Percentiles rank a stretch among this genome's conserved stretches.
Conservation (phyloP, 768 basidiomycete genomes). For the Udeniomyces megalosporus region DNA sequence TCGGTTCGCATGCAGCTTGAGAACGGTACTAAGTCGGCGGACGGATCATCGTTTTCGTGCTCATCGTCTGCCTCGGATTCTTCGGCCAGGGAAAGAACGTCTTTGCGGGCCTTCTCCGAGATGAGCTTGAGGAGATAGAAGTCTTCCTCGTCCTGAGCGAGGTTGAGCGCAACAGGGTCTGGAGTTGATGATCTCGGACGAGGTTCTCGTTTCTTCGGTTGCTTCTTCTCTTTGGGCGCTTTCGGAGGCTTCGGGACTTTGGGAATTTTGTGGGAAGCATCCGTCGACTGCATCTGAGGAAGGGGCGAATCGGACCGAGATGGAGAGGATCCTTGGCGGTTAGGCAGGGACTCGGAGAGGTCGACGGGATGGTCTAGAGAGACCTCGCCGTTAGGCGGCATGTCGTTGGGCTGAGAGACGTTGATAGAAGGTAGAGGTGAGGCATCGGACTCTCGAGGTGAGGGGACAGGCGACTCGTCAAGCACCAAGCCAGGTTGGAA, state of each 20-base stretch:
- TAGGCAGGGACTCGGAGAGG: background rate
- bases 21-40: background rate
- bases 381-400: background rate
- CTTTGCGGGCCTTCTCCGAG: constrained; percentile 22
- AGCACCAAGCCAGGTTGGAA: too few relatives aligned
- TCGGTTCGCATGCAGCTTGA: constrained; percentile 61
- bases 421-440: background rate
- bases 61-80: constrained; percentile 15
- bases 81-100: constrained; percentile 6
- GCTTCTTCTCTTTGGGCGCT: background rate
- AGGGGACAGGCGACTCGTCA: too few relatives aligned
- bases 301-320: background rate
- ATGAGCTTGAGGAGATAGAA: constrained; percentile 44
- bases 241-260: background rate
- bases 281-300: background rate
- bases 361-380: background rate
- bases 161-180: constrained; percentile 35
- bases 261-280: background rate
- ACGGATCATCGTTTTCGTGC: constrained; percentile 16
- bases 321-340: background rate
- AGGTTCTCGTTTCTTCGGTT: background rate
- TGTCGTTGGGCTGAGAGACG: background rate
- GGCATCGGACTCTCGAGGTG: too few relatives aligned
- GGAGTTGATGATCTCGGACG: background rate
- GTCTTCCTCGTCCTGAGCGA: constrained; percentile 80